phyloP scores from a whole-genome alignment of 768 basidiomycete species.

The Gloeophyllum trabeum region DNA sequence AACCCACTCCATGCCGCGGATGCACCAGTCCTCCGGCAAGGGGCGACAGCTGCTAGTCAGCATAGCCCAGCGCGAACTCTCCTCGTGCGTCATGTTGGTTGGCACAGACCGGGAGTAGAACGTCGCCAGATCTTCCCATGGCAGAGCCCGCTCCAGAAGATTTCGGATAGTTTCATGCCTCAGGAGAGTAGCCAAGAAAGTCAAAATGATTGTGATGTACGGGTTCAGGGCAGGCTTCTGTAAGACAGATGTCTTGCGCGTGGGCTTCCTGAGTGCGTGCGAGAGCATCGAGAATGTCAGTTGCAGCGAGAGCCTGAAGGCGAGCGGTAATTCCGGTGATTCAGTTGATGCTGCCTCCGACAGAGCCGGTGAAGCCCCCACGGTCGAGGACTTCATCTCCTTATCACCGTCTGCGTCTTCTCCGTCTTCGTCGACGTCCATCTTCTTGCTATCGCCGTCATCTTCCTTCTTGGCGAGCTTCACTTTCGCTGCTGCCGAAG shows the following conservation, averaged over 20 bases:
- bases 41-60: conserved; percentile 58
- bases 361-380: conserved; percentile 17
- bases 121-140: conserved; percentile 66
- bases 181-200: conserved; percentile 74
- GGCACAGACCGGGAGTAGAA: conserved; percentile 57
- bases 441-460: conserved; percentile 37
- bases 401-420: conserved; percentile 16
- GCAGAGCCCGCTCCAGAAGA: conserved; percentile 66
- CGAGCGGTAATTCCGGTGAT: conserved; percentile 38
- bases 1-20: conserved; percentile 96
- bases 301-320: conserved; percentile 67
- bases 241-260: conserved; percentile 47
- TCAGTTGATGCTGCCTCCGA: conserved; percentile 18
- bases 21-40: conserved; percentile 88
- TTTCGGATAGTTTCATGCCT: conserved; percentile 51
- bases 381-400: conserved; percentile 16
- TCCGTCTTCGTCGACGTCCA: conserved; percentile 54
- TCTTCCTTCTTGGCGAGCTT: conserved; percentile 21
- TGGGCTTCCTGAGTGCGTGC: conserved; percentile 54
- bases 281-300: conserved; percentile 73
- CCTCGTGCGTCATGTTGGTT: conserved; percentile 26
- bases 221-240: conserved; percentile 59
- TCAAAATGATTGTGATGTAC: conserved; percentile 77
- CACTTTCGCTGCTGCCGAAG: conserved; percentile 22
- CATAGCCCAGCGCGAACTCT: conserved; percentile 47